Base-by-base conservation (phyloP, 352 stramenopile genomes). In the Pythium inflatum region DNA sequence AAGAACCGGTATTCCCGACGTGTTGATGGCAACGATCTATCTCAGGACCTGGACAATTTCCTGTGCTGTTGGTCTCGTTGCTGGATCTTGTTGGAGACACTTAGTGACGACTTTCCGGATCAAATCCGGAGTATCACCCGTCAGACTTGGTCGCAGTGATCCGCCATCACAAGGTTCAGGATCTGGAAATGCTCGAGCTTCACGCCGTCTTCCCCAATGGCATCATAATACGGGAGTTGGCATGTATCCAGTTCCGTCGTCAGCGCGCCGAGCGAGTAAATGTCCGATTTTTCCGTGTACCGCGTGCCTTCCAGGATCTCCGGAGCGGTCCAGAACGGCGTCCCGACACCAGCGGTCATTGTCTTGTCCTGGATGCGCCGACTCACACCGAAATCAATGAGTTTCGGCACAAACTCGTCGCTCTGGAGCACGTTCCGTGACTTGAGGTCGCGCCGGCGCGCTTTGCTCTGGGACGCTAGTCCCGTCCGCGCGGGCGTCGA, bases 401-500 rank as follows among this genome's bases (percentile, higher is more conserved):
- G 30, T 41, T 89, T 85, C 48, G 76, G 75, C 25, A 84, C 74
- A 18, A 71, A 49, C 22, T 80, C 30, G 28, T 81, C 82, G 38
- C 80, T 41, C 11, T 96, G 53, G 22, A 97, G 50, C 20, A 98
- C 80, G 66, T 96, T 98, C 31, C 85, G 85, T 22, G 88, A 92
- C 60, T 96, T 97, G 45, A 97, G 75, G 66, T 97, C 90, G 22
- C 87, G 88, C 70, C 96, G 90, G 36, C 96, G n/a, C n/a, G n/a
- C n/a, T n/a, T n/a, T 80, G 59, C 96, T 73, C 58, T 88, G 85
- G 20, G 88, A 88, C 3, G 71, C 79, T 22, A 88, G 69, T 18
- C 50, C 97, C 74, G 74, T 96, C 97, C 36, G 77, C 69, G 58
- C 97, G 74, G 20, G 87, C 90, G 25, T 70, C 80, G 1, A 78